Evolutionary conservation across 2,329 filamentous ascomycete species (phyloP).

Genomic region (Neopestalotiopsis sp.): DNA sequence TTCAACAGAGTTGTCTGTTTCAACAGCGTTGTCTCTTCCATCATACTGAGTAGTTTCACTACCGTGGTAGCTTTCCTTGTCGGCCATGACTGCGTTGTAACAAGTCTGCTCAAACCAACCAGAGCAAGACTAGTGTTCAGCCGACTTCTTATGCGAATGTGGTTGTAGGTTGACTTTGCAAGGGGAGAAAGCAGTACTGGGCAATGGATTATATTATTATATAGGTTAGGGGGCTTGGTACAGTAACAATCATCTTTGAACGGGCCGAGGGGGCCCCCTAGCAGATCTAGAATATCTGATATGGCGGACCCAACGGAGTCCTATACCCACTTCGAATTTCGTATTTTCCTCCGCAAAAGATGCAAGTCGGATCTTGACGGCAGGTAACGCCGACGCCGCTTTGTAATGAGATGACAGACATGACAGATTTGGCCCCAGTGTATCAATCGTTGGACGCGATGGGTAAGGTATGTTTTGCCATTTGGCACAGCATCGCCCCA

Average conservation of each 20-base stretch:
- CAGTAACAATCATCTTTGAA: neutral
- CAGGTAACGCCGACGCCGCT: slow-evolving; percentile 7
- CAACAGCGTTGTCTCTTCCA: neutral
- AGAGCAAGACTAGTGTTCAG: neutral
- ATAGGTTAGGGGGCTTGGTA: neutral
- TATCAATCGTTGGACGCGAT: neutral
- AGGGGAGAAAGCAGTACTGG: neutral
- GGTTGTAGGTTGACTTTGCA: neutral
- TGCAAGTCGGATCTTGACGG: neutral
- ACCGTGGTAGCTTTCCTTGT: slow-evolving; percentile 10
- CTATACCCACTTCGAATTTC: slow-evolving; percentile 1
- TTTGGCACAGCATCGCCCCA: neutral
- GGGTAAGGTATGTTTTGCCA: neutral
- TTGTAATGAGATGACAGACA: neutral
- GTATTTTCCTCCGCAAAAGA: neutral
- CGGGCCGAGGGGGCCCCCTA: neutral
- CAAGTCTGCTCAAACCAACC: neutral
- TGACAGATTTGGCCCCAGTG: neutral
- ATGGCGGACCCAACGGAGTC: neutral
- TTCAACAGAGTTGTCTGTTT: too few relatives aligned
- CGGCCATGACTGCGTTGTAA: slow-evolving; percentile 7
- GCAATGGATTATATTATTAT: neutral
- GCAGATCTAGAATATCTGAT: neutral
- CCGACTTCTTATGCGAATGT: neutral
- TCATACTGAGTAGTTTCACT: slow-evolving; percentile 6